These are phyloP conservation scores for Striga hermonthica DNA, from an alignment of 305 asterid genomes.

Conservation along the genomic window DNA sequence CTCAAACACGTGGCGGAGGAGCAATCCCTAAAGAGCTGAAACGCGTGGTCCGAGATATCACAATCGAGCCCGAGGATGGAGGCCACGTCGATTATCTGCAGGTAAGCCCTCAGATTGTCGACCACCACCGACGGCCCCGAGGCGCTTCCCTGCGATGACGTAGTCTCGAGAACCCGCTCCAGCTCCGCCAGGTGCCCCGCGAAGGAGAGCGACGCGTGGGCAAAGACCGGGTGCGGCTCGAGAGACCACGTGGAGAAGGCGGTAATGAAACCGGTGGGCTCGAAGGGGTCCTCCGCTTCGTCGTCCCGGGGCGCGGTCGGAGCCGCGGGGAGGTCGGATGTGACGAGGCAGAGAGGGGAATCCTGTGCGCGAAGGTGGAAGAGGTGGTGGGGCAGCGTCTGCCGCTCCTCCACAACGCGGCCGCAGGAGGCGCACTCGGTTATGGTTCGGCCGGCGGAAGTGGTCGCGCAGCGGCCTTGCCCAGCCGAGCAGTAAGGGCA, in stretches of 20 bases:
- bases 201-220: slow-evolving; percentile 69
- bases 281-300: slow-evolving; percentile 79
- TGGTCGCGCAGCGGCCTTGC: slow-evolving; percentile 77
- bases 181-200: slow-evolving; percentile 93
- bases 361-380: slow-evolving; percentile 96
- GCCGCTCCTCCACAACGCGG: slow-evolving; percentile 85
- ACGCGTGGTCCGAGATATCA: slow-evolving; percentile 92
- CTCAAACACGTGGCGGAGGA: slow-evolving; percentile 90
- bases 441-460: slow-evolving; percentile 58
- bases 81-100: slow-evolving; percentile 92
- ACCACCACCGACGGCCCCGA: slow-evolving; percentile 79
- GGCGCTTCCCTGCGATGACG: slow-evolving; percentile 56
- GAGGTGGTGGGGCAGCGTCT: slow-evolving; percentile 83
- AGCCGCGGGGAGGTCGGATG: slow-evolving; percentile 79
- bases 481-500: slow-evolving; percentile 88
- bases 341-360: slow-evolving; percentile 79
- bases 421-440: slow-evolving; percentile 87
- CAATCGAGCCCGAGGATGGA: slow-evolving; percentile 77
- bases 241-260: slow-evolving; percentile 98
- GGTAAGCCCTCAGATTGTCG: slow-evolving; percentile 87
- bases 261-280: slow-evolving; percentile 82
- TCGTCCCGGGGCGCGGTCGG: slow-evolving; percentile 37
- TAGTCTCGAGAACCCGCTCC: slow-evolving; percentile 85
- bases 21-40: slow-evolving; percentile 93
- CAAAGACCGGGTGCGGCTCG: slow-evolving; percentile 78